Evolutionary conservation across 371 early-diverging fungal genomes (phyloP), one percentile per base, ranked within the genome.

Genomic region (Lichtheimia hyalospora): DNA sequence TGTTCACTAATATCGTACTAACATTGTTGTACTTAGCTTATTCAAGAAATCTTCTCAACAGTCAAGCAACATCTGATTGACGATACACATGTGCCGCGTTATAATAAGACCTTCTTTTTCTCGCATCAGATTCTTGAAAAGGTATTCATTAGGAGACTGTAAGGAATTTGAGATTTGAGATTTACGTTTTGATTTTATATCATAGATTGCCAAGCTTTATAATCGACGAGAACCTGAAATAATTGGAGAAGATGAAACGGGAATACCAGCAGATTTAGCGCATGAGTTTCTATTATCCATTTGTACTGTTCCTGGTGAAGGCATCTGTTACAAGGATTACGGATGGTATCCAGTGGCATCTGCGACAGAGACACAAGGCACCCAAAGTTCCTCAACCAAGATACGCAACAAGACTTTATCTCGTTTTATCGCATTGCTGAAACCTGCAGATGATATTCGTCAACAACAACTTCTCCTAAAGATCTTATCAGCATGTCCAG

Each of bases 281-380:
- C 91, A 92, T 60, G 69, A 78, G 21, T 95, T 93, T 64, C 74
- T 95, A 41, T 64, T 87, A 41, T 80, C 89, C 14, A 70, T 92
- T 2, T 92, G 92, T 58, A 88, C 87, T 24, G 81, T 74, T 0
- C 91, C 92, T 8, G 91, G 91, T 6, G 71, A 79, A 13, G 94
- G 92, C 25, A 72, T 93, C 3, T 95, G 94, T 56, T 87, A 84
- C 52, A 77, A 77, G 20, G 91, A 90, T 58, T 71, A 71, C 13
- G 90, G 91, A 13, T 93, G 93, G 92, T 91, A 92, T 62, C 85
- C 89, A 20, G 73, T 81, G 2, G 52, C 66, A 27, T 46, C 46
- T 46, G 46, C 46, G 5, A 46, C 46, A 46, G 34, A 34, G 34
- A 8, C 10, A 34, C 34, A 34, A 8, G 34, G 7, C 5, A 7